Percentiles rank a stretch among this genome's conserved stretches.
These are phyloP conservation scores for Coemansia sp. DNA, from an alignment of 192 early-diverging fungal genomes.

Conservation along the genomic window DNA sequence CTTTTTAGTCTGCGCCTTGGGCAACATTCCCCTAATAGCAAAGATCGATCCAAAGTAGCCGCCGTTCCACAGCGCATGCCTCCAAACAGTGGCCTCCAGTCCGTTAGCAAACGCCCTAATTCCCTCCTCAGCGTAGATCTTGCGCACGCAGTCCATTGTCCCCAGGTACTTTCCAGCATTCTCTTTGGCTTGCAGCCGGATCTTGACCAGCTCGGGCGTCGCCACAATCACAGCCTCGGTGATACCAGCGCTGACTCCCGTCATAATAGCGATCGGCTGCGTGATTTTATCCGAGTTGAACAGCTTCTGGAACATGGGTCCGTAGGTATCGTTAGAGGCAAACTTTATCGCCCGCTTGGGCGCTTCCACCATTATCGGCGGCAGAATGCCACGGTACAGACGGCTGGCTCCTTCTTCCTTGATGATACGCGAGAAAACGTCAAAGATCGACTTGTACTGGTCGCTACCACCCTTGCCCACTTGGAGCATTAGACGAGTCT, in stretches of 20 bases:
- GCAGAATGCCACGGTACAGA: slow-evolving; percentile 90
- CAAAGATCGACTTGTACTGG: slow-evolving; percentile 65
- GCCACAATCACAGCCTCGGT: slow-evolving; percentile 93
- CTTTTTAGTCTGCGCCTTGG: slow-evolving; percentile 78
- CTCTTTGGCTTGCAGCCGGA: slow-evolving; percentile 89
- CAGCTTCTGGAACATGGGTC: slow-evolving; percentile 64
- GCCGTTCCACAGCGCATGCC: slow-evolving; percentile 96
- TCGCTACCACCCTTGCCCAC: slow-evolving; percentile 60
- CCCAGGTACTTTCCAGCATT: slow-evolving; percentile 84
- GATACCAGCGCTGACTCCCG: slow-evolving; percentile 86
- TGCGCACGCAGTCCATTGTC: slow-evolving; percentile 74
- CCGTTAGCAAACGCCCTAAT: slow-evolving; percentile 84
- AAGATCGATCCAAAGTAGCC: slow-evolving; percentile 74
- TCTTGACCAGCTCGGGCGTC: slow-evolving; percentile 92
- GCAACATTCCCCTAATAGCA: slow-evolving; percentile 68
- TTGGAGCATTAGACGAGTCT: slow-evolving; percentile 91
- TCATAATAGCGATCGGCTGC: slow-evolving; percentile 75
- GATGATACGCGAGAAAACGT: slow-evolving; percentile 68
- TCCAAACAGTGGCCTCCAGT: slow-evolving; percentile 89
- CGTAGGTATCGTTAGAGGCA: slow-evolving; percentile 89
- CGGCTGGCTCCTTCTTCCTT: slow-evolving; percentile 66
- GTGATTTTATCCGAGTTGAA: slow-evolving; percentile 74
- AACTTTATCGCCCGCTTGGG: slow-evolving; percentile 98
- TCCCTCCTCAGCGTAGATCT: slow-evolving; percentile 83
- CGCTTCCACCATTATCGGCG: slow-evolving; percentile 96